phyloP scores from a whole-genome alignment of 75 land plant species.

The Cupressus sempervirens region DNA sequence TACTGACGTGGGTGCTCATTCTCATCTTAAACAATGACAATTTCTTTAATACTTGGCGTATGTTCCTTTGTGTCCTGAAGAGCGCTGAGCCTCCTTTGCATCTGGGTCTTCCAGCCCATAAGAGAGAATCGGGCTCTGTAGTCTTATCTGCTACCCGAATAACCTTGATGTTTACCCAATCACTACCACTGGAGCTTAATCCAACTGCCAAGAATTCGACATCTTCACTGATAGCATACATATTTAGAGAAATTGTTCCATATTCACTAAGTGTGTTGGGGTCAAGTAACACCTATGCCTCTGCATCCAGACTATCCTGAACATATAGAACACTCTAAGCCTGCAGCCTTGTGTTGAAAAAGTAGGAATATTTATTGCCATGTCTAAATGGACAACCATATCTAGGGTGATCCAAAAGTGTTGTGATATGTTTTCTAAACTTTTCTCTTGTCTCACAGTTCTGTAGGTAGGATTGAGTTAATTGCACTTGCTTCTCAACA shows the following conservation, averaged over 20 bases:
- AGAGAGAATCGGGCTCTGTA: constrained; percentile 56
- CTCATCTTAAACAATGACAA: too few species aligned
- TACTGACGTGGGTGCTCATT: too few species aligned
- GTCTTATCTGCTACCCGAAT: constrained; percentile 72
- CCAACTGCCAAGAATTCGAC: constrained; percentile 84
- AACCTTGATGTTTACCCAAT: too few species aligned
- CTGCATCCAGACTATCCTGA: constrained; percentile 75
- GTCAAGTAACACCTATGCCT: constrained; percentile 78
- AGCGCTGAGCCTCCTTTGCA: too few species aligned
- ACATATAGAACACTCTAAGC: constrained; percentile 85
- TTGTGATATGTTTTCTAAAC: constrained; percentile 51
- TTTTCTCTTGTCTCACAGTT: constrained; percentile 53
- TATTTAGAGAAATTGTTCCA: constrained; percentile 75
- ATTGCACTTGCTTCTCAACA: constrained; percentile 65
- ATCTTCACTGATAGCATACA: constrained; percentile 63
- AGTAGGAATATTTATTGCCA: constrained; percentile 83
- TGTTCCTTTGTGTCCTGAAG: too few species aligned
- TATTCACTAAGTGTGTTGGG: constrained; percentile 89
- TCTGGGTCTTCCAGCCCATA: too few species aligned
- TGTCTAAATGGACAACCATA: constrained; percentile 63
- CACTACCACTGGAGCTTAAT: too few species aligned
- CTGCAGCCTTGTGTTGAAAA: constrained; percentile 81
- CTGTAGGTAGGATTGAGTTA: constrained; percentile 63
- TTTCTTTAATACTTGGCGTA: too few species aligned
- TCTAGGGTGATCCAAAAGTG: constrained; percentile 71